phyloP scores from a whole-genome alignment of 768 basidiomycete species.

The Suillus occidentalis region DNA sequence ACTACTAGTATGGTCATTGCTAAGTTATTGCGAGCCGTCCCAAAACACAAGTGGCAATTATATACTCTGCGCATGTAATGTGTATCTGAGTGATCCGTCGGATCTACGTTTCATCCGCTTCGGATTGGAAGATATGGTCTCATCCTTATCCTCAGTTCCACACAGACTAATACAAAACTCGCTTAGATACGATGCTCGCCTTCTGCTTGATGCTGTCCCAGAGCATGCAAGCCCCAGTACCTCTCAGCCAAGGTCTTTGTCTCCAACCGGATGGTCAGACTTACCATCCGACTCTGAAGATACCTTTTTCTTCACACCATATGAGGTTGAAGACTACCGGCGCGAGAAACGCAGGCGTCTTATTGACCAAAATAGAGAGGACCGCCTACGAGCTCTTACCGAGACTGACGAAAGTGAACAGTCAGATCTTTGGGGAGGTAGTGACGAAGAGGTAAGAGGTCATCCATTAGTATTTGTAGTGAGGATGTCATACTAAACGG shows the following conservation, averaged over 20 bases:
- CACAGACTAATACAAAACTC: conserved; percentile 21
- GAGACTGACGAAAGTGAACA: conserved; percentile 38
- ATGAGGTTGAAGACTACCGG: conserved; percentile 65
- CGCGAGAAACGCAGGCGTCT: conserved; percentile 66
- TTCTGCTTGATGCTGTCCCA: conserved; percentile 61
- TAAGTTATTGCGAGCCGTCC: background rate
- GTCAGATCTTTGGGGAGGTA: conserved; percentile 61
- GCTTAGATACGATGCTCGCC: conserved; percentile 76
- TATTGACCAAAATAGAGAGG: conserved; percentile 59
- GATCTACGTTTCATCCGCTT: conserved; percentile 7
- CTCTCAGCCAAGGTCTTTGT: conserved; percentile 26
- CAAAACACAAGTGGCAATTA: background rate
- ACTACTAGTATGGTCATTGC: conserved; percentile 14
- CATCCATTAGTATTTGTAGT: background rate
- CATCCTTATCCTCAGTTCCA: conserved; percentile 16
- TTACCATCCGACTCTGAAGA: conserved; percentile 86
- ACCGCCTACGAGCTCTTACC: conserved; percentile 59
- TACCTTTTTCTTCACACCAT: conserved; percentile 72
- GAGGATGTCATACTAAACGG: background rate
- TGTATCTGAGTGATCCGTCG: conserved; percentile 9
- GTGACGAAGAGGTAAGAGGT: conserved; percentile 63
- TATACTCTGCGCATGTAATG: conserved; percentile 2
- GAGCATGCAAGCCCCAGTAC: conserved; percentile 2
- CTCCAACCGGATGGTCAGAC: conserved; percentile 77
- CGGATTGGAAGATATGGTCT: conserved; percentile 16